Base-by-base conservation (phyloP, 495 filamentous ascomycete species). In the Lichina pygmaea region DNA sequence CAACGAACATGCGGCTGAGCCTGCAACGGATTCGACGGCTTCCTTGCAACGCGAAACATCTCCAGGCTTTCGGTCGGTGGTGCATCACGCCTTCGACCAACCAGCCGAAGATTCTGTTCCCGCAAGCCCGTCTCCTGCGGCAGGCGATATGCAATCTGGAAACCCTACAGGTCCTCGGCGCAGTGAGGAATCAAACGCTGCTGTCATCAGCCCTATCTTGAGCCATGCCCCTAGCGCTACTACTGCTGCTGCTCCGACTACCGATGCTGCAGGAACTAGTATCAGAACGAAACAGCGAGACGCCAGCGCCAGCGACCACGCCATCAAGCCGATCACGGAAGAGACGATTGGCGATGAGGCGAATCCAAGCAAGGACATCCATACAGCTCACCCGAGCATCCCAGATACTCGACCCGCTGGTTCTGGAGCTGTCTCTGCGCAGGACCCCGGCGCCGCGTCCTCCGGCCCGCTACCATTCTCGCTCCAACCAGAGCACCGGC, bases 191-290 rank as follows among this genome's bases (percentile, higher is more conserved):
- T 67, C 69, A 44, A 71, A 73, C 46, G 80, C 76, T 0, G 66
- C 72, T 45, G 63, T 60, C 17, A 75, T 82, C 48, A 78, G 73
- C 51, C 77, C 77, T 2, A 81, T 82, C 41, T 78, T 81, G 45
- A 65, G 68, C 47, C 57, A 62, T 43, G 62, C 62, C 13, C 60
- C 68, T 17, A 64, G 63, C 50, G 51, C 53, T 31, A 52, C 57
- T 41, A 52, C 52, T 44, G 53, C 58, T 41, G 48, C 52, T 48
- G 39, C 10, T n/a, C n/a, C n/a, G n/a, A n/a, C n/a, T 24, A 24
- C 24, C 4, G 24, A 1, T 32, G 15, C 10, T 11, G 42, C 42
- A 10, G 42, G 6, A 32, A 24, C 10, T 12, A 16, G 2, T 24
- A 32, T n/a, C 17, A 50, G 9, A 50, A 50, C 34, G n/a, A 44